Conservation (phyloP, 208 protist species). For the Trypanosoma caninum region DNA sequence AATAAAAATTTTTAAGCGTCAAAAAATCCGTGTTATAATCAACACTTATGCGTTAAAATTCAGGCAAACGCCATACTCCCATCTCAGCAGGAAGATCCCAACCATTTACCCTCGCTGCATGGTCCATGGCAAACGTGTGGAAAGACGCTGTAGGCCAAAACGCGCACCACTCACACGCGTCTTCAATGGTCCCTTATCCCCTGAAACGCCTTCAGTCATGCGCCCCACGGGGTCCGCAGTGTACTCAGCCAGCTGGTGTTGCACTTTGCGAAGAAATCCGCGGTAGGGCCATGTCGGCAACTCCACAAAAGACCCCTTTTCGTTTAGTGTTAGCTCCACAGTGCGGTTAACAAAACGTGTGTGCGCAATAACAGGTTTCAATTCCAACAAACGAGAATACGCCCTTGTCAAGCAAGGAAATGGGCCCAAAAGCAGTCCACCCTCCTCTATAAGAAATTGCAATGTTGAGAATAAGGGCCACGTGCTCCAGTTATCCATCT, state of each 20-base stretch:
- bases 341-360: conserved; percentile 46
- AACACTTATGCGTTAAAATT: background rate
- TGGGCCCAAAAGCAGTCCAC: conserved; percentile 51
- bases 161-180: conserved; percentile 47
- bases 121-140: conserved; percentile 66
- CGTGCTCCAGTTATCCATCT: conserved; percentile 29
- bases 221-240: conserved; percentile 32
- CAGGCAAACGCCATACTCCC: background rate
- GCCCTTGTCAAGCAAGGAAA: conserved; percentile 49
- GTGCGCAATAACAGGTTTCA: conserved; percentile 42
- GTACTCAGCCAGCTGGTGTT: conserved; percentile 44
- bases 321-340: conserved; percentile 13
- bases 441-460: conserved; percentile 70
- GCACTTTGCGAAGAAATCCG: conserved; percentile 54
- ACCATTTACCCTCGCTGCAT: conserved; percentile 20
- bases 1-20: background rate
- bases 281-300: conserved; percentile 24
- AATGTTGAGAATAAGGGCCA: conserved; percentile 66
- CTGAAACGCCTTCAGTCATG: conserved; percentile 27
- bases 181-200: conserved; percentile 39
- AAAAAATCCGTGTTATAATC: too few relatives aligned
- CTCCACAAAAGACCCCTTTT: background rate
- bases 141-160: conserved; percentile 54
- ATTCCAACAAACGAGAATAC: conserved; percentile 23
- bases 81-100: too few relatives aligned